Base-by-base conservation (phyloP, 176 grass and related monocot species). In the Hsuehochloa calcarea region DNA sequence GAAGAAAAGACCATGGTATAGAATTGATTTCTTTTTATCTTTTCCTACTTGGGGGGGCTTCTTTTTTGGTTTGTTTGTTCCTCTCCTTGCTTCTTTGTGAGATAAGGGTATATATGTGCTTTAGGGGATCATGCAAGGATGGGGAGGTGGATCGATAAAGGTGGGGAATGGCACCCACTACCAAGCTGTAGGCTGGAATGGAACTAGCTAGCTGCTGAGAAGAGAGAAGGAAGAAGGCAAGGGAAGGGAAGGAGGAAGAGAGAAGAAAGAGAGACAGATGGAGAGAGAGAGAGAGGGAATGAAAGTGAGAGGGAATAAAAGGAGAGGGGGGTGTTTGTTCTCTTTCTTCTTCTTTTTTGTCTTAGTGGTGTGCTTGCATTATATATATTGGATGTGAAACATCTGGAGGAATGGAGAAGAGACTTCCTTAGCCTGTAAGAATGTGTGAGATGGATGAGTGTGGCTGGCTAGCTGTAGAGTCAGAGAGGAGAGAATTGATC, bases 1-100 rank as follows among this genome's bases (percentile, higher is more conserved):
- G 90, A 93, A 82, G 95, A 82, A 89, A 97, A 97, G 86, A 90
- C 95, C 95, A 97, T 97, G 92, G 86, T 91, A 84, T 87, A 79
- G 45, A 87, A 85, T 90, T 90, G 83, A 72, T 77, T 90, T 90
- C 72, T 88, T 86, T 87, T 90, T 74, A 80, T 91, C 85, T 90
- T 87, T 79, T 92, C 60, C 85, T 90, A 86, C 82, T 86, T 84
- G 70, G 62, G 74, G 62, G 74, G 81, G 72, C 79, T 78, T 87
- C 70, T 73, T 85, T 74, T 80, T 76, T 22, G 85, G 72, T 85
- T 82, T 86, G 80, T 78, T 87, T 84, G 71, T 93, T 84, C 85
- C 86, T 82, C 86, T 82, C 54, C 49, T 78, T 47, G 44, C 51
- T 82, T 91, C 74, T 83, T 91, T 88, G 85, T 11, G 86, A 77